Percentiles rank a stretch among this genome's conserved stretches.
Conservation (phyloP, 768 basidiomycete genomes). For the Boletus eberwhitei region DNA sequence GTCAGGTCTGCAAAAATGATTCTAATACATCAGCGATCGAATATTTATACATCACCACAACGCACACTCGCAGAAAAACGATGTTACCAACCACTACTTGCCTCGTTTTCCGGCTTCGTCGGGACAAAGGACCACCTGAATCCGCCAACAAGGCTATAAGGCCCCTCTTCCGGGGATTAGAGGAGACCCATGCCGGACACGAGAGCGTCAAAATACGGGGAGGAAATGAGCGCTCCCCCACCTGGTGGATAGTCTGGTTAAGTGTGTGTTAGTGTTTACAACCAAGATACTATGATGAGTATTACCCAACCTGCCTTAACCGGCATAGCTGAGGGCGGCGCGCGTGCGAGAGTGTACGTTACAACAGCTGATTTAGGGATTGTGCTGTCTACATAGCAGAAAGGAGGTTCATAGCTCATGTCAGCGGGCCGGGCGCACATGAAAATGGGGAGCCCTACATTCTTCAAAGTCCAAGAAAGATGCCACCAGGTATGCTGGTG, state of each 20-base stretch:
- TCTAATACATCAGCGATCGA: not conserved
- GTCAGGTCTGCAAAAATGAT: conserved; percentile 42
- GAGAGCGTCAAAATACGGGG: conserved; percentile 47
- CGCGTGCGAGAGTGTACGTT: conserved; percentile 33
- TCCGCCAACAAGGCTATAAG: conserved; percentile 50
- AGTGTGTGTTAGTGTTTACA: conserved; percentile 1
- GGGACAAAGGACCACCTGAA: conserved; percentile 40
- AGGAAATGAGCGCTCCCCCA: conserved; percentile 39
- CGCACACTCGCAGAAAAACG: conserved; percentile 51
- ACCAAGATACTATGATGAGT: not conserved
- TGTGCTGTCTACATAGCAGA: conserved; percentile 37
- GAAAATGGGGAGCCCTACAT: conserved; percentile 40
- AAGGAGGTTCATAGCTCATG: conserved; percentile 30
- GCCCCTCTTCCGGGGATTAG: conserved; percentile 30
- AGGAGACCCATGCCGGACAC: conserved; percentile 32
- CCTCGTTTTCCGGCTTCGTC: conserved; percentile 30
- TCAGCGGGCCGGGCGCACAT: not conserved
- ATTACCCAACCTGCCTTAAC: conserved; percentile 41
- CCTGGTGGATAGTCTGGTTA: conserved; percentile 21
- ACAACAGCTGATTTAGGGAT: conserved; percentile 37
- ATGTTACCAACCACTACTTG: conserved; percentile 48
- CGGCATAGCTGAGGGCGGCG: conserved; percentile 20
- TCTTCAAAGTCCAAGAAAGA: conserved; percentile 59
- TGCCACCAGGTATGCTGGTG: conserved; percentile 46
- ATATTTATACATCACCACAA: not conserved